phyloP scores from a whole-genome alignment of 2,329 filamentous ascomycete genomes.

The Alternaria sp. region DNA sequence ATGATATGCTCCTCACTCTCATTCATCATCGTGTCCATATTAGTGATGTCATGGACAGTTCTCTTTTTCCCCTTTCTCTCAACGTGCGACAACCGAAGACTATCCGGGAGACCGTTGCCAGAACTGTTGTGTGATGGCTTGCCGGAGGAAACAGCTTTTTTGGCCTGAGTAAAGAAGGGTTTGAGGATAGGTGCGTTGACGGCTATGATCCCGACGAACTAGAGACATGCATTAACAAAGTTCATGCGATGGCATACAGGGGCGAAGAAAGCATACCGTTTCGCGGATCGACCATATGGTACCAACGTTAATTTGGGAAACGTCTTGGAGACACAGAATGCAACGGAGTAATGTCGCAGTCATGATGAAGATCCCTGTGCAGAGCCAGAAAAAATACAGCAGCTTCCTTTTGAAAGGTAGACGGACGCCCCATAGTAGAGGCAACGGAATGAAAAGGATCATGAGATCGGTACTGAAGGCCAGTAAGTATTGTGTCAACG shows the following conservation, averaged over 20 bases:
- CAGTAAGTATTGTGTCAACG: not conserved
- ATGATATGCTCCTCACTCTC: conserved; percentile 9
- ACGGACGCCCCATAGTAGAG: conserved; percentile 7
- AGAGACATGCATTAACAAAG: not conserved
- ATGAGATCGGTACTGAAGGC: conserved; percentile 6
- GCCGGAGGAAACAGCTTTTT: not conserved
- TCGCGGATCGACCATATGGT: conserved; percentile 14
- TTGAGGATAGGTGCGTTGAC: conserved; percentile 11
- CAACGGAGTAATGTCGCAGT: conserved; percentile 4
- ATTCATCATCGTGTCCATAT: conserved; percentile 5
- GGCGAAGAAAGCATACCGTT: not conserved
- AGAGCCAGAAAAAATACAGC: conserved; percentile 4
- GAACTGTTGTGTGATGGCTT: conserved; percentile 1
- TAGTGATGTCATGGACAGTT: conserved; percentile 8
- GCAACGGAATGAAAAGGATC: conserved; percentile 8
- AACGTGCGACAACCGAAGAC: conserved; percentile 7
- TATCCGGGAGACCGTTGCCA: not conserved
- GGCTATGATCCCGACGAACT: conserved; percentile 11
- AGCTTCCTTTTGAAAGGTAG: conserved; percentile 2
- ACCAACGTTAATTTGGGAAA: conserved; percentile 10
- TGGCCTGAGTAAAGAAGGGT: conserved; percentile 4
- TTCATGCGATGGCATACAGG: not conserved
- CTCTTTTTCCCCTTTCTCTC: conserved; percentile 8
- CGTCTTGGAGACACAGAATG: conserved; percentile 9
- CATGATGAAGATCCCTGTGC: conserved; percentile 8